Evolutionary conservation across 495 filamentous ascomycete genomes (phyloP), one percentile per base, ranked within the genome.

Genomic region (Aspergillus steynii): DNA sequence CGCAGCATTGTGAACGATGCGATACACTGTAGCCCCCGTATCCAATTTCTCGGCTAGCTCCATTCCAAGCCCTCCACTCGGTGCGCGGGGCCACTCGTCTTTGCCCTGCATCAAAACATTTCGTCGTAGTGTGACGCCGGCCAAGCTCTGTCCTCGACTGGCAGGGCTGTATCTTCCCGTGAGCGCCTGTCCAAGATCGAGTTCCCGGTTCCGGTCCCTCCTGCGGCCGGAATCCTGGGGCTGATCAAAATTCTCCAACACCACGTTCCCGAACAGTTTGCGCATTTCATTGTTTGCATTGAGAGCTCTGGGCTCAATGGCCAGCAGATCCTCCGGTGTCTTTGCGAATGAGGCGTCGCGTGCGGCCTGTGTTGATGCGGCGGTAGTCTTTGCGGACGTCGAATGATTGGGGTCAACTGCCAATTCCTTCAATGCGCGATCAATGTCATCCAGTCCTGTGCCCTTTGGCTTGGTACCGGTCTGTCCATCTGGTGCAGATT

Each of bases 261-360:
- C 89, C 29, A 89, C 85, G 58, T 88, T 88, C 0, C 95, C 95
- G 74, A 99, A 99, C 2, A 99, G 75, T 61, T 85, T 87, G 48
- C 91, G 88, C 93, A 99, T 97, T 74, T 99, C 95, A 65, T 96
- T 96, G 5, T 84, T 81, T 14, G 90, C 90, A 69, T 96, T 96
- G 10, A 99, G 83, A 63, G 90, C 85, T 61, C 88, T 83, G 1
- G 89, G 83, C 50, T 95, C 92, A 57, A 97, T 84, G 10, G 83
- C 77, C 1, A 98, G 76, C 32, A 96, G 76, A n/a, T 85, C 72
- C 48, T 72, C 68, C n/a, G 74, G 74, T 1, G 68, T 75, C 60
- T 74, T 78, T 1, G 76, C 62, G 58, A 77, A 81, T 63, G 64
- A 76, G 79, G 42, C 86, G 69, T 70, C 78, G 50, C 57, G 79